These are phyloP conservation scores for Kluyveromyces dobzhanskii DNA, from an alignment of 805 yeast genomes.

Conservation along the genomic window DNA sequence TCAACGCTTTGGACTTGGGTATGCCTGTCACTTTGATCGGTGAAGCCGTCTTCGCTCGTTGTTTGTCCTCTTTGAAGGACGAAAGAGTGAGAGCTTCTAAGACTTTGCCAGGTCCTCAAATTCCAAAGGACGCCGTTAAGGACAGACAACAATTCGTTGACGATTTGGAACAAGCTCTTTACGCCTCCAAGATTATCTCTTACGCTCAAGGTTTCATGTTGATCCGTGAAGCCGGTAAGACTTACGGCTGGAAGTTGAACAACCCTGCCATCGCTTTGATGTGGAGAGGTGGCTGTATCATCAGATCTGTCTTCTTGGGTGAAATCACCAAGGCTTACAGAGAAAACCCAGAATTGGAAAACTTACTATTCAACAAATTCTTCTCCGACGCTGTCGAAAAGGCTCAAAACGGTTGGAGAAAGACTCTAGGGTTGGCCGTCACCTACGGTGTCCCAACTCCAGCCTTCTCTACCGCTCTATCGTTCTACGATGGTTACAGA, in stretches of 20 bases:
- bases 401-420: slow-evolving; percentile 96
- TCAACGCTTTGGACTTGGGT: slow-evolving; percentile 94
- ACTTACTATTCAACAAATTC: slow-evolving; percentile 92
- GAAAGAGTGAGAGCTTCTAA: slow-evolving; percentile 87
- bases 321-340: slow-evolving; percentile 96
- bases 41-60: slow-evolving; percentile 97
- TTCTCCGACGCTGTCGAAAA: slow-evolving; percentile 83
- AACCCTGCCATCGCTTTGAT: slow-evolving; percentile 96
- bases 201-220: slow-evolving; percentile 99
- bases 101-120: slow-evolving; percentile 69
- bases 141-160: slow-evolving; percentile 82
- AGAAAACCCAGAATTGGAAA: slow-evolving; percentile 86
- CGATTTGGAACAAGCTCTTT: slow-evolving; percentile 94
- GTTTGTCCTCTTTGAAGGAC: slow-evolving; percentile 83
- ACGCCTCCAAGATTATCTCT: slow-evolving; percentile 96
- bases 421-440: slow-evolving; percentile 68
- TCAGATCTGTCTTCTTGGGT: slow-evolving; percentile 95
- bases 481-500: slow-evolving; percentile 99
- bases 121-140: slow-evolving; percentile 52
- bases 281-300: slow-evolving; percentile 99
- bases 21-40: slow-evolving; percentile 98
- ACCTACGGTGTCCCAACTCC: slow-evolving; percentile 93
- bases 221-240: slow-evolving; percentile 95
- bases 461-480: slow-evolving; percentile 92
- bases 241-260: slow-evolving; percentile 94